Percentiles rank a stretch among this genome's conserved stretches.
Evolutionary conservation across 2,329 filamentous ascomycete genomes (phyloP).

Genomic region (Pyrenochaeta sp.): DNA sequence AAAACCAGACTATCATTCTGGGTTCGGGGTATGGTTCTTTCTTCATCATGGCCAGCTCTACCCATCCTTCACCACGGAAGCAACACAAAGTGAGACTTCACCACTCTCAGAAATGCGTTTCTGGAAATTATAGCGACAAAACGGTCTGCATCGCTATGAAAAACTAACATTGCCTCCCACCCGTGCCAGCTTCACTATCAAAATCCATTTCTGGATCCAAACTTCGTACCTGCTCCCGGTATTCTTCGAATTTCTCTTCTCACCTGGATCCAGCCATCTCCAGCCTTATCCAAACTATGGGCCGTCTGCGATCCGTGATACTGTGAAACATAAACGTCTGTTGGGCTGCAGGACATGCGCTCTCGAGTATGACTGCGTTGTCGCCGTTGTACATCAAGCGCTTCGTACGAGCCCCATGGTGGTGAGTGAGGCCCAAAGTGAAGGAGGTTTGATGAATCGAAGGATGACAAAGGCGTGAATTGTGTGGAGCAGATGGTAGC

Average conservation of each 20-base stretch:
- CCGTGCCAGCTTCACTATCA: slow-evolving; percentile 11
- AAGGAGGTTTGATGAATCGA: not conserved
- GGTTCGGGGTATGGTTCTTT: no score
- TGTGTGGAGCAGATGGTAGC: no score
- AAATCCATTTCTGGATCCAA: slow-evolving; percentile 35
- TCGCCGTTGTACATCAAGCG: slow-evolving; percentile 14
- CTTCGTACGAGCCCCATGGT: slow-evolving; percentile 22
- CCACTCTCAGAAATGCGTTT: no score
- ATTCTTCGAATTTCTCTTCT: slow-evolving; percentile 26
- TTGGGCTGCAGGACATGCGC: not conserved
- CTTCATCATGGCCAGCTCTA: no score
- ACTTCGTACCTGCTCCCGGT: slow-evolving; percentile 22
- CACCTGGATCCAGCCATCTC: slow-evolving; percentile 2
- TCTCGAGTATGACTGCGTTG: slow-evolving; percentile 8
- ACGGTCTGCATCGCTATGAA: not conserved
- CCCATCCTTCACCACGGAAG: no score
- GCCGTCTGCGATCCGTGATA: no score
- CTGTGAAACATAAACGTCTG: not conserved
- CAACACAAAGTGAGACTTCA: no score
- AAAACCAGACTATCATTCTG: not conserved
- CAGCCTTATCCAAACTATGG: not conserved
- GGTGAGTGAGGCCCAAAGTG: slow-evolving; percentile 19
- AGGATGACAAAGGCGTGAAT: not conserved
- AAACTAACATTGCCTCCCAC: no score
- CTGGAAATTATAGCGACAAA: no score